Evolutionary conservation across 1,284 basidiomycete genomes (phyloP), one percentile per base, ranked within the genome.

Genomic region (Papiliotrema flavescens): DNA sequence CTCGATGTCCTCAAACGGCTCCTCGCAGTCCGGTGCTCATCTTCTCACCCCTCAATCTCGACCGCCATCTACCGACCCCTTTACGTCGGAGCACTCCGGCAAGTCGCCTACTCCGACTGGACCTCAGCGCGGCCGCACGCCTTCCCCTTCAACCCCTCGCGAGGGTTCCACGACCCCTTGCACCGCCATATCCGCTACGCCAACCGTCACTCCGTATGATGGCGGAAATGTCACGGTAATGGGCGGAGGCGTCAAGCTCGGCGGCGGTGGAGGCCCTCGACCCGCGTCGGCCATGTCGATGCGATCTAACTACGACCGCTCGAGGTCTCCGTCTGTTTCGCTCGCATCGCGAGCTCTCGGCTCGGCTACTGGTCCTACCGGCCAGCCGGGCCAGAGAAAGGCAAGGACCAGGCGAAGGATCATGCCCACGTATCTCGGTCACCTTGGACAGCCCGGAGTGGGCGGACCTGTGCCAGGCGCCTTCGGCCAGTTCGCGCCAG

Each of bases 211-310:
- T 11, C 74, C 75, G 0, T 78, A 78, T 55, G 76, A 78, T 53
- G 75, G 75, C 43, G 76, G 75, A 17, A 78, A 78, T 54, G 76
- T 78, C 26, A 76, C 73, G 13, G 75, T 76, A 35, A 64, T 78
- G 15, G 76, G 76, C 17, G 76, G 76, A 20, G 76, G 76, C 34
- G 74, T 76, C 53, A 76, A 76, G 58, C 69, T 78, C 13, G 76
- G 53, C 37, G 51, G 43, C 17, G 44, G 47, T 14, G 70, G 70
- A 15, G 28, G 6, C 11, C 28, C 28, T 32, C 64, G 73, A 43
- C 61, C 71, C 15, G 58, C 62, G 32, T 65, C 63, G 2, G 68
- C 65, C 8, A 57, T 60, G 45, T 56, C 61, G 2, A 48, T 54
- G 28, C 56, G 66, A n/a, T 59, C 56, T 26, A 54, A 60, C 7